Evolutionary conservation across 768 basidiomycete species (phyloP), one percentile per base, ranked within the genome.

Genomic region (Amanita subjunquillea): DNA sequence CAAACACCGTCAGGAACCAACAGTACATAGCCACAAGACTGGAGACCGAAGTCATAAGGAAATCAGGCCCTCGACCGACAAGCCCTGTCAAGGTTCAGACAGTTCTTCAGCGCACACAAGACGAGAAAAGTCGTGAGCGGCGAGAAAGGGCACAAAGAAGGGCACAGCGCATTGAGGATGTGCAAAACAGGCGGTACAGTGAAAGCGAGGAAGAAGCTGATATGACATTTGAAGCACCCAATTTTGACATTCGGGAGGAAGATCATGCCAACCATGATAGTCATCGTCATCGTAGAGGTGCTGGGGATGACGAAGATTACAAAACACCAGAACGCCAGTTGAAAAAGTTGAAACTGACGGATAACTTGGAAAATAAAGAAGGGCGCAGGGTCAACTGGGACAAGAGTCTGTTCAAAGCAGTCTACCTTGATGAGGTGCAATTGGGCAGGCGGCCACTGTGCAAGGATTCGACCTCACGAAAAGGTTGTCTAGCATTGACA

Each of bases 271-370:
- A 63, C 48, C 54, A 55, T 48, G 36, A 37, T 54, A 57, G 55
- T 41, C 56, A 54, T 50, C 42, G 56, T 9, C 85, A 89, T 67
- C 67, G 63, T 49, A 70, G 81, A 59, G 89, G 82, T 2, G 78
- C 88, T 3, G 90, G 89, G 2, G 89, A 92, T 23, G 87, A 89
- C 25, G 88, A 84, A 58, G 87, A 88, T 54, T 89, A 88, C 58
- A 74, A 76, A 59, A 86, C 85, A 57, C 66, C 69, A 34, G 67
- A 68, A 25, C 66, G 68, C 44, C 64, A 66, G 36, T 50, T 65
- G 50, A 80, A 78, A 63, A 63, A 70, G 13, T 63, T 68, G 17
- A 64, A 67, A 49, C 63, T 74, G 38, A 72, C 63, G 29, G 70
- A 69, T 13, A 69, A 67, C 25, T 69, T 62, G 17, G 67, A 60